Conservation (phyloP, 2,329 filamentous ascomycete genomes). For the Colletotrichum incanum region DNA sequence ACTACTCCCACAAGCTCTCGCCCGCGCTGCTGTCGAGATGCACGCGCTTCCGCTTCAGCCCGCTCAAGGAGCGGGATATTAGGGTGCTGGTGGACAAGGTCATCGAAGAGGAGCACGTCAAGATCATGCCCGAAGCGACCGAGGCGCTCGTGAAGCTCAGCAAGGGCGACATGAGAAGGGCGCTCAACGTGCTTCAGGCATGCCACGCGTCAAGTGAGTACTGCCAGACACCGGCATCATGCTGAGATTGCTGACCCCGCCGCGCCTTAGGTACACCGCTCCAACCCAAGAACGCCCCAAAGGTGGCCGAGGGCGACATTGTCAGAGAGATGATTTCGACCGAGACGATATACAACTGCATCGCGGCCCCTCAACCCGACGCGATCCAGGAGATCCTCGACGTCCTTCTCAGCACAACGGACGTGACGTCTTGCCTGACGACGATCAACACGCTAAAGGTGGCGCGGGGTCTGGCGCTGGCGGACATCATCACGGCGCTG, state of each 20-base stretch:
- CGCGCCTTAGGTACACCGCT: slow-evolving; percentile 76
- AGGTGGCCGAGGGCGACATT: slow-evolving; percentile 75
- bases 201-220: slow-evolving; percentile 90
- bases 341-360: slow-evolving; percentile 96
- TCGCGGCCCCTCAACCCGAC: slow-evolving; percentile 92
- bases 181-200: slow-evolving; percentile 95
- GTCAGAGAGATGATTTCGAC: slow-evolving; percentile 86
- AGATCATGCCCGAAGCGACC: slow-evolving; percentile 85
- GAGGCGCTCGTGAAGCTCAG: slow-evolving; percentile 89
- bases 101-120: slow-evolving; percentile 87
- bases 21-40: slow-evolving; percentile 93
- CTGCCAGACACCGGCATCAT: neutral
- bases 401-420: slow-evolving; percentile 86
- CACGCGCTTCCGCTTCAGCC: slow-evolving; percentile 95
- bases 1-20: slow-evolving; percentile 98
- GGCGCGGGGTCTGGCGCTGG: slow-evolving; percentile 87
- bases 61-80: slow-evolving; percentile 91
- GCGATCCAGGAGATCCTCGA: slow-evolving; percentile 89
- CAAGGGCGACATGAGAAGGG: slow-evolving; percentile 96
- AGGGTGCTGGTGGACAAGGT: slow-evolving; percentile 89
- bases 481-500: slow-evolving; percentile 91
- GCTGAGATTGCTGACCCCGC: slow-evolving; percentile 23
- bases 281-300: slow-evolving; percentile 71
- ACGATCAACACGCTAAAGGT: slow-evolving; percentile 92
- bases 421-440: slow-evolving; percentile 90